Percentiles rank a stretch among this genome's conserved stretches.
These are phyloP conservation scores for Xylaria telfairii DNA, from an alignment of 495 filamentous ascomycete species.

Conservation along the genomic window DNA sequence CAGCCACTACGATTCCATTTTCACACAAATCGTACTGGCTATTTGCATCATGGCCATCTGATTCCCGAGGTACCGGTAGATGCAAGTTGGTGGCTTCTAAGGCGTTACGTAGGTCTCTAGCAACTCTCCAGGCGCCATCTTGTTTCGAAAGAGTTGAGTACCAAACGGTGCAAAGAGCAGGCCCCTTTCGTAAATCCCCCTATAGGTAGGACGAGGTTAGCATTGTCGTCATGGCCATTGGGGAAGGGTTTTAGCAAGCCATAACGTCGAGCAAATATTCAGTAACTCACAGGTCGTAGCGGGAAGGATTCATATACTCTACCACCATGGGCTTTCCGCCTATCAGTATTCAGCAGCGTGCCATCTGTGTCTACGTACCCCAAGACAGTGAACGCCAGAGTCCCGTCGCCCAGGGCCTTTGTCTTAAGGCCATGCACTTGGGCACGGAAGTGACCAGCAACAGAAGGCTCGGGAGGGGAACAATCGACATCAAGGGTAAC, in stretches of 20 bases:
- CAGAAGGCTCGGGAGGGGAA: conserved; percentile 13
- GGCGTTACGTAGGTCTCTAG: conserved; percentile 29
- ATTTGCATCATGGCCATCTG: conserved; percentile 18
- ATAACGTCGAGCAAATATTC: not conserved
- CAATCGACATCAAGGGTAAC: conserved; percentile 26
- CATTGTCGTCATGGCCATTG: not conserved
- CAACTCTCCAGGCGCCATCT: conserved; percentile 26
- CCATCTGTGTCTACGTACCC: conserved; percentile 29
- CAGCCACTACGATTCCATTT: conserved; percentile 34
- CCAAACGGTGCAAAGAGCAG: conserved; percentile 33
- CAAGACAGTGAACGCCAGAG: conserved; percentile 32
- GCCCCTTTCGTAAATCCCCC: conserved; percentile 30
- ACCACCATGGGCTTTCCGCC: conserved; percentile 24
- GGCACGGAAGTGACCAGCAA: conserved; percentile 29
- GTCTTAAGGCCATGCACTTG: conserved; percentile 30
- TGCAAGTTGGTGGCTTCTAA: conserved; percentile 30
- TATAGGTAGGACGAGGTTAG: conserved; percentile 17
- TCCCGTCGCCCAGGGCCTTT: conserved; percentile 29
- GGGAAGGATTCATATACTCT: conserved; percentile 26
- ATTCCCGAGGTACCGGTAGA: conserved; percentile 25
- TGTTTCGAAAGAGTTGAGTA: conserved; percentile 34
- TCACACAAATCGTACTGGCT: conserved; percentile 34
- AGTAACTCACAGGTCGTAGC: conserved; percentile 29
- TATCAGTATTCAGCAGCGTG: conserved; percentile 24
- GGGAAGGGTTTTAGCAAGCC: not conserved